Evolutionary conservation across 306 rosid species (phyloP).

Genomic region (Trichosanthes truncata): DNA sequence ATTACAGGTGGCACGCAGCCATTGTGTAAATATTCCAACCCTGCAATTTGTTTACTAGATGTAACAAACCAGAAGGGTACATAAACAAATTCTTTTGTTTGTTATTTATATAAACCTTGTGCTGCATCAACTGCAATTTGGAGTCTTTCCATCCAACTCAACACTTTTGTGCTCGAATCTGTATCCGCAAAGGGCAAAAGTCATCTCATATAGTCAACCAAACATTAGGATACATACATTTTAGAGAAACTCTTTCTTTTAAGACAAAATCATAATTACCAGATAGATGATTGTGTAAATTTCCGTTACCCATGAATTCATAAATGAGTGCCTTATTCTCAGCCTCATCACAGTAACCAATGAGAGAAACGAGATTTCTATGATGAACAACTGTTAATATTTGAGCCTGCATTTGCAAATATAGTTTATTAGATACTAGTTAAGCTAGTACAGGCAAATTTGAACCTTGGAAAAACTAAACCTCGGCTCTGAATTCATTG

Average conservation of each 20-base stretch:
- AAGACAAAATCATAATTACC: background rate
- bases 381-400: constrained; percentile 17
- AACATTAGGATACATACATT: background rate
- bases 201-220: background rate
- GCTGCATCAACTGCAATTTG: constrained; percentile 17
- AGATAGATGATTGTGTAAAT: constrained; percentile 6
- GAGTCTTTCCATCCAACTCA: constrained; percentile 23
- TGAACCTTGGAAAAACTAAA: background rate
- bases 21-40: constrained; percentile 22
- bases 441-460: background rate
- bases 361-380: constrained; percentile 19
- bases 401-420: constrained; percentile 13
- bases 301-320: constrained; percentile 20
- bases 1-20: constrained; percentile 16
- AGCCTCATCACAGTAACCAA: constrained; percentile 20
- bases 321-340: constrained; percentile 14
- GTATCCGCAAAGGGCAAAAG: background rate
- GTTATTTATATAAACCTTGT: constrained; percentile 8
- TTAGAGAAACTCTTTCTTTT: background rate
- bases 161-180: constrained; percentile 4
- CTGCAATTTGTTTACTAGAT: constrained; percentile 1
- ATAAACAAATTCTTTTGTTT: background rate
- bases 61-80: background rate
- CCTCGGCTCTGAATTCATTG: constrained; percentile 29
- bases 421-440: background rate